Evolutionary conservation across 768 basidiomycete species (phyloP).

Genomic region (Gyrodon lividus): DNA sequence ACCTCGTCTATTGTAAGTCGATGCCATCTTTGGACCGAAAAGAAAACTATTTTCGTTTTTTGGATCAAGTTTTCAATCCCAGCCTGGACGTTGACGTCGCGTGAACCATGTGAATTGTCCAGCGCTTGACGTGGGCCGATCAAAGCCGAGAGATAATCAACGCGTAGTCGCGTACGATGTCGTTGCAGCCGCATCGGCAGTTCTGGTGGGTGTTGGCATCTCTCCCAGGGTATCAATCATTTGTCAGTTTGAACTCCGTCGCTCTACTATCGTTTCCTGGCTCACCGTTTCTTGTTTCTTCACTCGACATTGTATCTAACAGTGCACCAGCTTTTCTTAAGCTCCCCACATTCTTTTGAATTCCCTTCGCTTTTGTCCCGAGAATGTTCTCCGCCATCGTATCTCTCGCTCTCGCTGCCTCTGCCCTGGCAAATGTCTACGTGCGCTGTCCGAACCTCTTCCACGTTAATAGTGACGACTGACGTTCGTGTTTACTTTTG

Average conservation of each 20-base stretch:
- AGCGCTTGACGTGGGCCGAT: background rate
- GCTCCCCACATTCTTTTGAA: slow-evolving; percentile 26
- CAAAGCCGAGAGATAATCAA: background rate
- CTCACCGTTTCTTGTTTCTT: background rate
- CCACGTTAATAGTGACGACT: background rate
- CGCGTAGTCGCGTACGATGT: too few species aligned
- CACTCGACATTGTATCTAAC: background rate
- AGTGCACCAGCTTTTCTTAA: slow-evolving; percentile 7
- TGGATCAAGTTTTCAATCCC: background rate
- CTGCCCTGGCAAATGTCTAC: slow-evolving; percentile 55
- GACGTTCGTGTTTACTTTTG: background rate
- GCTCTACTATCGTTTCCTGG: background rate
- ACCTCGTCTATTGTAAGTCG: background rate
- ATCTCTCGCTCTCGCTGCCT: slow-evolving; percentile 50
- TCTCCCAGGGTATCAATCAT: slow-evolving; percentile 1
- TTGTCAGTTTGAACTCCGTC: slow-evolving; percentile 34
- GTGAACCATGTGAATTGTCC: slow-evolving; percentile 3
- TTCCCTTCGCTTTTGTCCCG: slow-evolving; percentile 12
- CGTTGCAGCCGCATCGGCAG: too few species aligned
- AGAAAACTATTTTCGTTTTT: background rate
- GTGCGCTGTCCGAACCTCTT: slow-evolving; percentile 38
- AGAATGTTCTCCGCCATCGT: slow-evolving; percentile 55
- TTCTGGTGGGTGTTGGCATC: background rate
- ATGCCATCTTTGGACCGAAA: background rate
- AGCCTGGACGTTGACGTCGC: background rate